Percentiles rank a stretch among this genome's conserved stretches.
Conservation (phyloP, 208 protist species). For the Wallacemonas sp. region DNA sequence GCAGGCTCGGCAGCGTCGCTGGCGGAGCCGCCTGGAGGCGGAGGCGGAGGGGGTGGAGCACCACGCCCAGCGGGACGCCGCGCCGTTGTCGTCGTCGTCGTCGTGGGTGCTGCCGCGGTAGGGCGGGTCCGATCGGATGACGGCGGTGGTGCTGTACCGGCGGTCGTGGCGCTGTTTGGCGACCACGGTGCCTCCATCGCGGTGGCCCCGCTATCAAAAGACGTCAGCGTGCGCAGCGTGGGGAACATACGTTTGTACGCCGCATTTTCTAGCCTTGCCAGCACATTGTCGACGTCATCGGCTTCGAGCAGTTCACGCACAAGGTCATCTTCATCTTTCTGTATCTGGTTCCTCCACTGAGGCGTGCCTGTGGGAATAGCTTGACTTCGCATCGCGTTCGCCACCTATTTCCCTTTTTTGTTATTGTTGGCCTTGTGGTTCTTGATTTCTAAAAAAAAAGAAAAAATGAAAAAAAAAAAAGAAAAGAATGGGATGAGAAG, state of each 20-base stretch:
- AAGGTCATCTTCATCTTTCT: slow-evolving; percentile 63
- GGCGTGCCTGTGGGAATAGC: not conserved
- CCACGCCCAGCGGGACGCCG: no score
- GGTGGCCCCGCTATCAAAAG: slow-evolving; percentile 25
- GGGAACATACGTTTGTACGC: slow-evolving; percentile 43
- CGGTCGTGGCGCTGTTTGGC: not conserved
- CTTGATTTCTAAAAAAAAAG: slow-evolving; percentile 11
- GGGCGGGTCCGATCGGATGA: no score
- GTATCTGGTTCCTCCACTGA: slow-evolving; percentile 27
- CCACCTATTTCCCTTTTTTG: no score
- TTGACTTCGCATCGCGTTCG: not conserved
- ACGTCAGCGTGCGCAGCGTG: slow-evolving; percentile 32
- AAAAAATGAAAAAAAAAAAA: slow-evolving; percentile 18
- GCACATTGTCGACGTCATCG: slow-evolving; percentile 65
- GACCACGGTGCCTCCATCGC: no score
- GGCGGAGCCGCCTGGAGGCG: not conserved
- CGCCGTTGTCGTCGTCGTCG: no score
- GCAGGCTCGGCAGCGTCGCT: not conserved
- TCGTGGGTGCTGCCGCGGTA: no score
- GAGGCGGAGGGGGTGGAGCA: slow-evolving; percentile 2
- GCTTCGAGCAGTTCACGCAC: slow-evolving; percentile 73
- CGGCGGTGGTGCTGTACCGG: no score
- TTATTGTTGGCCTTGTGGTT: no score
- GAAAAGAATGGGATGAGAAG: slow-evolving; percentile 13
- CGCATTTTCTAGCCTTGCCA: slow-evolving; percentile 63